These are phyloP conservation scores for Metschnikowia hibisci DNA, from an alignment of 805 yeast genomes.

Conservation along the genomic window DNA sequence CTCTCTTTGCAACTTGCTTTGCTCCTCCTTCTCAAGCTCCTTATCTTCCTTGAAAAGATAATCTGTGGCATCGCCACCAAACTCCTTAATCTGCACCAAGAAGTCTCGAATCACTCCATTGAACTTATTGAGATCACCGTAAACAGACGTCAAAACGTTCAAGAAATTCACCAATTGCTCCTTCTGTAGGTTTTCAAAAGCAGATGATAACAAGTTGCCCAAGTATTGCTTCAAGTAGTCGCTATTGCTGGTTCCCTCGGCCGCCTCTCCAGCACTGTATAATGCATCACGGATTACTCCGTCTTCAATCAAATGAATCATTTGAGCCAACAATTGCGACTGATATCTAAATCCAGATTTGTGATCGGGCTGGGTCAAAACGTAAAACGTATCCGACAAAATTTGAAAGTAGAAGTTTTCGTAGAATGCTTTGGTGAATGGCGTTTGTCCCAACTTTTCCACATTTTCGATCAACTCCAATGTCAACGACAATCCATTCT, in stretches of 20 bases:
- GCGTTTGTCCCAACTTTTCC: slow-evolving; percentile 64
- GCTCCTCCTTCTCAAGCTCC: slow-evolving; percentile 70
- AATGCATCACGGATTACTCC: slow-evolving; percentile 73
- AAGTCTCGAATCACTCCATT: slow-evolving; percentile 88
- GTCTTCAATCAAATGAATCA: slow-evolving; percentile 78
- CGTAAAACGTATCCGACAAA: slow-evolving; percentile 86
- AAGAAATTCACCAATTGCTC: slow-evolving; percentile 82
- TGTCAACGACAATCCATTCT: slow-evolving; percentile 79
- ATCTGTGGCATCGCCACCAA: slow-evolving; percentile 94
- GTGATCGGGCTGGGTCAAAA: slow-evolving; percentile 94
- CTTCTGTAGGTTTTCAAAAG: slow-evolving; percentile 87
- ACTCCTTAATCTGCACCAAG: slow-evolving; percentile 91
- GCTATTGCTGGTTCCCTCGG: slow-evolving; percentile 79
- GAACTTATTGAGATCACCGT: slow-evolving; percentile 71
- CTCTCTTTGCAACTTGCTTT: slow-evolving; percentile 66
- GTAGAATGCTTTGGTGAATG: slow-evolving; percentile 82
- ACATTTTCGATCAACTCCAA: slow-evolving; percentile 82
- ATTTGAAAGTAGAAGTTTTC: slow-evolving; percentile 85
- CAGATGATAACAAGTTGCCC: slow-evolving; percentile 74
- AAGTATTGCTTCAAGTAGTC: slow-evolving; percentile 75
- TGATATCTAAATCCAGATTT: slow-evolving; percentile 93
- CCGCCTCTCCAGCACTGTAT: slow-evolving; percentile 75
- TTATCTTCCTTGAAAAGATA: slow-evolving; percentile 92
- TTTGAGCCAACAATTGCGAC: slow-evolving; percentile 74
- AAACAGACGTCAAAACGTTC: slow-evolving; percentile 67